A percentile compares a stretch with the other conserved stretches of the same genome.
Evolutionary conservation across 208 protist species (phyloP).

Genomic region (Kentomonas sorsogonicus): DNA sequence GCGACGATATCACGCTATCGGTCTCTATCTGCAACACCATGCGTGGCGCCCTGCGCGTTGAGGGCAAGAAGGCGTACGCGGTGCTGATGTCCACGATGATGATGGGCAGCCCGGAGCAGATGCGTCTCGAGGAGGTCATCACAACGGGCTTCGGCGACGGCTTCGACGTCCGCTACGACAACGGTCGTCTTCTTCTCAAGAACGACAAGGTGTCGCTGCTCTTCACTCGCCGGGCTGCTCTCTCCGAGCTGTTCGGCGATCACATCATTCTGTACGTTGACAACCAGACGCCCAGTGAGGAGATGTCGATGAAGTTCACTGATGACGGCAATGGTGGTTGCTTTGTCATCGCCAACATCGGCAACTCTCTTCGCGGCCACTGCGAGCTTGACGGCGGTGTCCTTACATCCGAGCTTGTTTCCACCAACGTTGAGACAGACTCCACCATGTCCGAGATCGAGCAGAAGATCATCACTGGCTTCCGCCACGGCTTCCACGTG

Average conservation of each 20-base stretch:
- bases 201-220: slow-evolving; percentile 36
- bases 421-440: slow-evolving; percentile 32
- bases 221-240: slow-evolving; percentile 27
- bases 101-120: slow-evolving; percentile 28
- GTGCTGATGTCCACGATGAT: slow-evolving; percentile 34
- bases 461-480: slow-evolving; percentile 31
- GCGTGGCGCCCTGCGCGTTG: slow-evolving; percentile 26
- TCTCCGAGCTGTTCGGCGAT: slow-evolving; percentile 46
- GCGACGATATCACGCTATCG: slow-evolving; percentile 27
- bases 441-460: slow-evolving; percentile 26
- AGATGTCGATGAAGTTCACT: slow-evolving; percentile 38
- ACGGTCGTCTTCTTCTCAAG: slow-evolving; percentile 40
- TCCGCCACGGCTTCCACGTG: slow-evolving; percentile 36
- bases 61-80: slow-evolving; percentile 30
- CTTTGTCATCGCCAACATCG: slow-evolving; percentile 44
- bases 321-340: slow-evolving; percentile 30
- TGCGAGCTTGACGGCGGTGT: slow-evolving; percentile 34
- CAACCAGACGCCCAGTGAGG: slow-evolving; percentile 30
- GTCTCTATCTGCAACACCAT: slow-evolving; percentile 40
- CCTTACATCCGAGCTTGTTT: slow-evolving; percentile 42
- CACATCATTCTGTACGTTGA: slow-evolving; percentile 56
- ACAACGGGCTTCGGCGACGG: slow-evolving; percentile 38
- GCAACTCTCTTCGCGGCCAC: slow-evolving; percentile 52
- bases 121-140: slow-evolving; percentile 42
- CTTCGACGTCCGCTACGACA: slow-evolving; percentile 30